Conservation (phyloP, 352 stramenopile genomes). For the Phytophthora kernoviae region DNA sequence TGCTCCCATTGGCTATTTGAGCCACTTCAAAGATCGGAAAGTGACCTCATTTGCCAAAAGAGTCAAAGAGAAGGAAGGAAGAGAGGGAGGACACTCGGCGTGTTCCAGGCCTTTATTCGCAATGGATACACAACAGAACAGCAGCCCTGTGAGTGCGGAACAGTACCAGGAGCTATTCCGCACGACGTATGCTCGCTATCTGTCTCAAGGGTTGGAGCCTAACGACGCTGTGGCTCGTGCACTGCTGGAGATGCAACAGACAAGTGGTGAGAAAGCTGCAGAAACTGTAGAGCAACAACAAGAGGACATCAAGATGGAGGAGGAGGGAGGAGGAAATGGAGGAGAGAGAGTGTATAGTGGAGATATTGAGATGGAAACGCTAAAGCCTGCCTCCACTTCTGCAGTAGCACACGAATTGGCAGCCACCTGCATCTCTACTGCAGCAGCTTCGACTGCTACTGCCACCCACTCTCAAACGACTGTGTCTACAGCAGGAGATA, state of each 20-base stretch:
- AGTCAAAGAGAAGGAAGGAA: conserved; percentile 7
- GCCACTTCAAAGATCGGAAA: conserved; percentile 29
- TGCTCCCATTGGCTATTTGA: background rate
- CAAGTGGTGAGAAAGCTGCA: conserved; percentile 15
- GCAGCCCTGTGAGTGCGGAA: conserved; percentile 9
- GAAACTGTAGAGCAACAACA: conserved; percentile 2
- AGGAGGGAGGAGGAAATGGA: conserved; percentile 22
- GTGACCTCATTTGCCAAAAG: background rate
- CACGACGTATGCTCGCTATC: conserved; percentile 49
- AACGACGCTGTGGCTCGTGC: conserved; percentile 67
- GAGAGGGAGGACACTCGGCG: conserved; percentile 20
- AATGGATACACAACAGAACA: conserved; percentile 33
- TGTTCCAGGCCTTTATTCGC: too few relatives aligned
- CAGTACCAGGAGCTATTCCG: conserved; percentile 57
- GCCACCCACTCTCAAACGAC: background rate
- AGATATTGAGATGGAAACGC: conserved; percentile 32
- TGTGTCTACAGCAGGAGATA: background rate
- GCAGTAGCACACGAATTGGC: conserved; percentile 18
- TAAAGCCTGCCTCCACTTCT: conserved; percentile 25
- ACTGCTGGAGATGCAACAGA: conserved; percentile 57
- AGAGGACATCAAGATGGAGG: conserved; percentile 58
- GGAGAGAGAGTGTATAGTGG: too few relatives aligned
- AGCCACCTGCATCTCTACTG: conserved; percentile 12
- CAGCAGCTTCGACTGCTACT: background rate
- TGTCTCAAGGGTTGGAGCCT: conserved; percentile 55